phyloP scores from a whole-genome alignment of 192 early-diverging fungal species.

The Cladochytrium replicatum region DNA sequence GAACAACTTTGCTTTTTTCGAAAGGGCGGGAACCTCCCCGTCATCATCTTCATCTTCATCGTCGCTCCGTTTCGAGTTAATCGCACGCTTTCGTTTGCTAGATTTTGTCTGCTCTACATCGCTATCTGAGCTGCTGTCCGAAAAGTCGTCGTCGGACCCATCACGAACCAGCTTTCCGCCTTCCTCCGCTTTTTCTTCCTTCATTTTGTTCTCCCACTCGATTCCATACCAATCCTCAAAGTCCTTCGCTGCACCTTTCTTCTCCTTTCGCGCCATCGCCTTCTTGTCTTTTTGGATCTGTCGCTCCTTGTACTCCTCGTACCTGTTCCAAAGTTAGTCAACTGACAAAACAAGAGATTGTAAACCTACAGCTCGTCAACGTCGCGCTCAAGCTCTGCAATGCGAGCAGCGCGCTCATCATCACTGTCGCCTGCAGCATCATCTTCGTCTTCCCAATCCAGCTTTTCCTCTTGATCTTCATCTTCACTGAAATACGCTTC shows the following conservation, averaged over 20 bases:
- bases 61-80: too few species aligned
- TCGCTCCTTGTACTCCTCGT: constrained; percentile 61
- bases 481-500: constrained; percentile 15
- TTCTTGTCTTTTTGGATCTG: constrained; percentile 68
- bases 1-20: constrained; percentile 80
- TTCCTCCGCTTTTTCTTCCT: constrained; percentile 2
- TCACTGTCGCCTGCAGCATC: constrained; percentile 26
- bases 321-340: constrained; percentile 35
- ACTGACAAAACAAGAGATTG: background rate
- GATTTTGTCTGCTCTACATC: constrained; percentile 25
- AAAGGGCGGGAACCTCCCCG: constrained; percentile 38
- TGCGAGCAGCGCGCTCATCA: constrained; percentile 44
- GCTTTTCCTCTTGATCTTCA: constrained; percentile 24
- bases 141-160: too few species aligned
- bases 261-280: constrained; percentile 56
- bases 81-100: constrained; percentile 38
- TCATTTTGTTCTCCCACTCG: constrained; percentile 39
- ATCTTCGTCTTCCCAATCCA: constrained; percentile 29
- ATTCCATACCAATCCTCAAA: constrained; percentile 50
- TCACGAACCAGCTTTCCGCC: too few species aligned
- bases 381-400: constrained; percentile 21
- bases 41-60: constrained; percentile 47
- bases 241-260: constrained; percentile 43
- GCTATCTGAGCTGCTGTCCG: too few species aligned
- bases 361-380: constrained; percentile 54